A percentile compares a stretch with the other conserved stretches of the same genome.
Conservation (phyloP, 1,284 basidiomycete species). For the Lentinula novae-zelandiae region DNA sequence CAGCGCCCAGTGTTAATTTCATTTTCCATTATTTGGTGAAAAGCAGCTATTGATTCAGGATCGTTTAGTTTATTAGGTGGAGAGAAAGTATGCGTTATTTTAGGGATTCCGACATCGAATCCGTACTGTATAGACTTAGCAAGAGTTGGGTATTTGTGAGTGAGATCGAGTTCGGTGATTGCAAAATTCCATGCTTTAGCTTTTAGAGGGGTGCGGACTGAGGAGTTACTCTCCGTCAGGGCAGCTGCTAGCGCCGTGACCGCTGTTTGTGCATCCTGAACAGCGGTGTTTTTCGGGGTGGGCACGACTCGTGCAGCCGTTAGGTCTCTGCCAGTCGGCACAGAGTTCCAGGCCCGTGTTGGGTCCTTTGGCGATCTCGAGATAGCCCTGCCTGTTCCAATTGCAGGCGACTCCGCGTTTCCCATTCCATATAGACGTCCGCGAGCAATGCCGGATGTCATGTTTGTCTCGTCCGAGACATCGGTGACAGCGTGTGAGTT, state of each 20-base stretch:
- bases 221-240: not conserved
- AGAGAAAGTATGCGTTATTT: constrained; percentile 7
- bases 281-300: not conserved
- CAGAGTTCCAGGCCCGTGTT: not conserved
- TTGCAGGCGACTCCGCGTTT: constrained; percentile 7
- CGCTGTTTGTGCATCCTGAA: not conserved
- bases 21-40: not conserved
- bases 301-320: constrained; percentile 11
- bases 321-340: not conserved
- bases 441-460: not conserved
- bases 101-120: constrained; percentile 11
- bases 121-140: constrained; percentile 4
- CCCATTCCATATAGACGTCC: constrained; percentile 13
- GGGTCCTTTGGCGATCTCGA: not conserved
- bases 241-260: constrained; percentile 8
- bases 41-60: not conserved
- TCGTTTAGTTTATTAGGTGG: not conserved
- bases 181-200: not conserved
- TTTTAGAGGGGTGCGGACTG: constrained; percentile 4
- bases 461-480: not conserved
- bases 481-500: not conserved
- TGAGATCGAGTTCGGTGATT: not conserved
- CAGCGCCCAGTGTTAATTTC: not conserved
- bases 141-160: constrained; percentile 7
- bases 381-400: not conserved